Base-by-base conservation (phyloP, 768 basidiomycete genomes). In the Cystofilobasidium macerans region DNA sequence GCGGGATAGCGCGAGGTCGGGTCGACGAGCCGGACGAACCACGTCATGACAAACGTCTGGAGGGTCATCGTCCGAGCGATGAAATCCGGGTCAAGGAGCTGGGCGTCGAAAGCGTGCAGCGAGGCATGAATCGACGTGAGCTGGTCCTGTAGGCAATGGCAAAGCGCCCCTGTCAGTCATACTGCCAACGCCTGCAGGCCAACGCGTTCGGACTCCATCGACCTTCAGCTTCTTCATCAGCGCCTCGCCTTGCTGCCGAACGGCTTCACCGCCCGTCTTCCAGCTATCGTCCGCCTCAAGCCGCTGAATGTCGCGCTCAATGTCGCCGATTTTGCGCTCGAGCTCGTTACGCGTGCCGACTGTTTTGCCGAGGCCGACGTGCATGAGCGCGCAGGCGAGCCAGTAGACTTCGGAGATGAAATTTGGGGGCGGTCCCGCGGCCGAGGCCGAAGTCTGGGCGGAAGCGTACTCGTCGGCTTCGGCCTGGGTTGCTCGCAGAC, bases 371-470 rank as follows among this genome's bases (percentile, higher is more conserved):
- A 88, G 83, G 3, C 93, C 94, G 64, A 90, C 86, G 76, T 99
- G 94, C 63, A 87, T 86, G 80, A 86, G 87, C 0, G 90, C 86
- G 57, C 88, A 82, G 11, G 86, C 81, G 51, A 97, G 81, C 78
- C 88, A 97, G 79, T 97, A 98, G 24, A 95, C 84, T 51, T 97
- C 86, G 8, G 94, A 90, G 69, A 97, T 90, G 76, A 99, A 99
- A 74, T 95, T 95, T 2, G 88, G 85, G 7, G 85, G 74, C 3
- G 83, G 74, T n/a, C 81, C 32, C 32, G 33, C 57, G 3, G 62
- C 32, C 6, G 68, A 58, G 56, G 48, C 33, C 5, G 38, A n/a
- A 16, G 54, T 22, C 9, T 16, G 47, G 26, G 40, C 58, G 36
- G 30, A 3, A 53, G 78, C 83, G 85, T 89, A 95, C 64, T 81